Evolutionary conservation across 2,329 filamentous ascomycete species (phyloP), one percentile per base, ranked within the genome.

Genomic region (Exophiala oligosperma): DNA sequence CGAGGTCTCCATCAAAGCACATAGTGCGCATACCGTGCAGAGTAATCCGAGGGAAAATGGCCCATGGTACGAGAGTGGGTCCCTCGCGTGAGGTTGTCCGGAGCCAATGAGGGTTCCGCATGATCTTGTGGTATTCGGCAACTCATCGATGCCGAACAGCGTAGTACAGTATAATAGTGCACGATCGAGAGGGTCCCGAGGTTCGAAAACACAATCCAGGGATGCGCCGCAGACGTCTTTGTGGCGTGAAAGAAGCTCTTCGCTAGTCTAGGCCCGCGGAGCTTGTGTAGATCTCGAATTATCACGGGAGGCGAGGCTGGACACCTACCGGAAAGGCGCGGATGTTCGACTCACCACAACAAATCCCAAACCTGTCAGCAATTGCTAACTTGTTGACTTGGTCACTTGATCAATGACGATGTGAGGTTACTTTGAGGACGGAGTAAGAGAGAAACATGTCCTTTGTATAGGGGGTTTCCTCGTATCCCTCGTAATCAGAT

Each of bases 291-390:
- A 48, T 48, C 46, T 44, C n/a, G 47, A 26, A 46, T 17, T 44
- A 35, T 17, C 29, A 52, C 8, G 47, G 47, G 35, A 38, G n/a
- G 32, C 57, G 29, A 29, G 52, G 28, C 29, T 56, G 32, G 44
- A 55, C 29, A 52, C 43, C 57, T 63, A 37, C 57, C 60, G 60
- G 60, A 63, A 60, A 57, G 14, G 48, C 60, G 49, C 57, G 57
- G 60, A 47, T 40, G 26, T n/a, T 14, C n/a, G 12, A 29, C 11
- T 11, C 26, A 48, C 26, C 9, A 4, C 11, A 17, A 4, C n/a
- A 29, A 24, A 7, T 47, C 46, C 24, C 17, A 17, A 28, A 24
- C n/a, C 17, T 28, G 46, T 48, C 46, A 48, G 46, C 46, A 28
- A 6, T 47, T 32, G 46, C 11, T 11, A 48, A 24, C 17, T 17